Conservation (phyloP, 768 basidiomycete species). For the Collybia mongolica region DNA sequence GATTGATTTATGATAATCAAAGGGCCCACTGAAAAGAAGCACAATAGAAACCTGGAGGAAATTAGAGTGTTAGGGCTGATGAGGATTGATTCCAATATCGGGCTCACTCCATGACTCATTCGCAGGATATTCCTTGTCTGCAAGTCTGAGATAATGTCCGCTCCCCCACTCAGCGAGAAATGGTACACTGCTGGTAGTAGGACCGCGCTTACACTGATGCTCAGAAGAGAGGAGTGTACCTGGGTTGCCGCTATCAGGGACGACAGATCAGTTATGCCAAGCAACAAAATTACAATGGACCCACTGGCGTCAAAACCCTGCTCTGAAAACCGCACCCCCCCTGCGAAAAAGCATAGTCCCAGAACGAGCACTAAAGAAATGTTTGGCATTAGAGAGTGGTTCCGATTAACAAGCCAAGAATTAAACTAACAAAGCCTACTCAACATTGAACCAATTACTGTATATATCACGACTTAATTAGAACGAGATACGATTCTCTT, state of each 20-base stretch:
- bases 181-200: constrained; percentile 78
- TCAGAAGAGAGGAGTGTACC: constrained; percentile 71
- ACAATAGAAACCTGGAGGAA: constrained; percentile 66
- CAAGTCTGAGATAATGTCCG: constrained; percentile 18
- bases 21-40: constrained; percentile 64
- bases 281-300: constrained; percentile 16
- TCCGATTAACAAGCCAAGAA: background rate
- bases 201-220: constrained; percentile 77
- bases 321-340: constrained; percentile 73
- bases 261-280: background rate
- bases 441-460: constrained; percentile 82
- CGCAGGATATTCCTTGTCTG: constrained; percentile 52
- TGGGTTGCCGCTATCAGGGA: constrained; percentile 58
- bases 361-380: constrained; percentile 66
- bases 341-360: constrained; percentile 84
- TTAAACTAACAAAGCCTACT: constrained; percentile 61
- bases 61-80: background rate
- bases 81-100: no score
- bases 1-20: background rate
- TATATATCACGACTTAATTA: constrained; percentile 7
- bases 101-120: constrained; percentile 78
- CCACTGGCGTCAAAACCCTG: constrained; percentile 74
- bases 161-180: constrained; percentile 46
- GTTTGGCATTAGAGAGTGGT: constrained; percentile 4
- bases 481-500: background rate